phyloP scores from a whole-genome alignment of 768 basidiomycete genomes.

The Mycena metata region DNA sequence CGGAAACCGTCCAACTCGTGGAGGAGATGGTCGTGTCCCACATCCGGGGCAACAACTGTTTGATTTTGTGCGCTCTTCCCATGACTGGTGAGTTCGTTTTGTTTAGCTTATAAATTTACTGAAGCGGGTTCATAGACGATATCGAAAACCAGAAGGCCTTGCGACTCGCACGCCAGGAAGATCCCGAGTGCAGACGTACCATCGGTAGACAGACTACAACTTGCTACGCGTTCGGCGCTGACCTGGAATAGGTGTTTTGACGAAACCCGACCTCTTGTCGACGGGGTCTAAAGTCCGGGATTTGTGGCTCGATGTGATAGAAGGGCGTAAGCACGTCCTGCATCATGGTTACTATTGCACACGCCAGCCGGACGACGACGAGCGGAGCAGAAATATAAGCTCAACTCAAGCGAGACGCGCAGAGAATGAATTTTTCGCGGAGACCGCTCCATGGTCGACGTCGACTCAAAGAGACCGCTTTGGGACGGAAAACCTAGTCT shows the following conservation, averaged over 20 bases:
- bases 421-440: conserved; percentile 53
- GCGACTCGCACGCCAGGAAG: conserved; percentile 59
- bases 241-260: conserved; percentile 60
- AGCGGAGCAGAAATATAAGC: conserved; percentile 48
- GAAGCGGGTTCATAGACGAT: conserved; percentile 56
- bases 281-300: conserved; percentile 51
- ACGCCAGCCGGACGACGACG: conserved; percentile 55
- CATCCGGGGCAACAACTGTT: conserved; percentile 64
- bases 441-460: conserved; percentile 52
- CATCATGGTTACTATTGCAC: conserved; percentile 60
- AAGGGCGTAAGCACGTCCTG: conserved; percentile 54
- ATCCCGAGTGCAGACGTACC: conserved; percentile 62
- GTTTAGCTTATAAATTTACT: background rate
- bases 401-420: conserved; percentile 48
- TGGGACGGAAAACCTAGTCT: conserved; percentile 52
- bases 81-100: conserved; percentile 60
- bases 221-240: background rate
- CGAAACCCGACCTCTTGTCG: conserved; percentile 65
- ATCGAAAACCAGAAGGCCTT: conserved; percentile 71
- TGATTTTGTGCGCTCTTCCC: conserved; percentile 67
- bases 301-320: conserved; percentile 59
- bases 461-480: conserved; percentile 46
- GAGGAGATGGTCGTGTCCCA: conserved; percentile 63
- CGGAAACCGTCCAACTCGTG: conserved; percentile 58
- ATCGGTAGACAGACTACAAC: conserved; percentile 54